Percentiles rank a stretch among this genome's conserved stretches.
Evolutionary conservation across 2,329 filamentous ascomycete genomes (phyloP).

Genomic region (Alternaria rosae): DNA sequence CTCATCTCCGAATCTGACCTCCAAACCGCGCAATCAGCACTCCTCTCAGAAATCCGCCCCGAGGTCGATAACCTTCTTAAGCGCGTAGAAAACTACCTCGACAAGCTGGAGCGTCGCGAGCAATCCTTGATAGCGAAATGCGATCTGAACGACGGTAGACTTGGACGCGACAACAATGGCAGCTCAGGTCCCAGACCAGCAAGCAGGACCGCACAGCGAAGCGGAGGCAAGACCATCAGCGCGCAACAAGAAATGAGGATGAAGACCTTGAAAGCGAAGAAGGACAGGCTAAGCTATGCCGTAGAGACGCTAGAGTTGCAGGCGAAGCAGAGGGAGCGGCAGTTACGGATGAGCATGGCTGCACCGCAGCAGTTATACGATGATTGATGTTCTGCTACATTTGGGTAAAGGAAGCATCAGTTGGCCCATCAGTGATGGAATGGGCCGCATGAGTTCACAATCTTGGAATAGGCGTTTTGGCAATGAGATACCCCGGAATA

Average conservation of each 20-base stretch:
- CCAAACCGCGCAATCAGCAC: conserved; percentile 79
- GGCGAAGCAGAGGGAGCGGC: conserved; percentile 77
- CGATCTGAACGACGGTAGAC: conserved; percentile 80
- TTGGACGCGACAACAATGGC: conserved; percentile 52
- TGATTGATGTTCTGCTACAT: conserved; percentile 24
- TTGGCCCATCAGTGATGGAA: background rate
- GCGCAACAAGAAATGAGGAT: conserved; percentile 65
- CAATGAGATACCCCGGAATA: conserved; percentile 39
- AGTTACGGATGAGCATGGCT: conserved; percentile 77
- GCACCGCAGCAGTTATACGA: conserved; percentile 53
- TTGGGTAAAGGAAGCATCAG: background rate
- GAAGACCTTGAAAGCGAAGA: conserved; percentile 77
- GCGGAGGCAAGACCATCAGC: conserved; percentile 44
- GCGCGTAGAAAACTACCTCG: conserved; percentile 82
- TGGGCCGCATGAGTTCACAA: background rate
- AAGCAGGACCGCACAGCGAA: conserved; percentile 31
- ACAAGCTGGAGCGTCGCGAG: conserved; percentile 82
- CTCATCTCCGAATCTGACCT: conserved; percentile 86
- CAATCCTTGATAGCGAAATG: conserved; percentile 82
- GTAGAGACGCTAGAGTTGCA: conserved; percentile 87
- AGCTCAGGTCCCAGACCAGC: conserved; percentile 33
- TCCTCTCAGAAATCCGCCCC: conserved; percentile 89
- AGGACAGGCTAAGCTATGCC: conserved; percentile 84
- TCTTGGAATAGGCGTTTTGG: conserved; percentile 30
- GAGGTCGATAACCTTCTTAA: conserved; percentile 80